Conservation (phyloP, 2,329 filamentous ascomycete genomes). For the Monosporascus sp. region DNA sequence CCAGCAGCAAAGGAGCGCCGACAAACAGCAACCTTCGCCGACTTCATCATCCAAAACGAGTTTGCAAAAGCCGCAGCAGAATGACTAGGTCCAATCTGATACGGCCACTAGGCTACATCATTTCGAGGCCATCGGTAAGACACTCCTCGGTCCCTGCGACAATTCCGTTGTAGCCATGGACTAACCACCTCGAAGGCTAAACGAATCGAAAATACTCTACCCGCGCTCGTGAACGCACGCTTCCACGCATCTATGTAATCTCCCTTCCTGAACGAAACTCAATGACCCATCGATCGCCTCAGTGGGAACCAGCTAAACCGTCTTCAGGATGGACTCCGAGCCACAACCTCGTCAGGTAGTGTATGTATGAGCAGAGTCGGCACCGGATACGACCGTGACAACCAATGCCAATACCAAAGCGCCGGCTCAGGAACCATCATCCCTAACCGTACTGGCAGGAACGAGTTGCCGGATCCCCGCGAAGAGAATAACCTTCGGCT, state of each 20-base stretch:
- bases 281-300: neutral
- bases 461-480: conserved; percentile 19
- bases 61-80: conserved; percentile 14
- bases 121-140: conserved; percentile 25
- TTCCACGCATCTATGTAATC: conserved; percentile 23
- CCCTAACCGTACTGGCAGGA: conserved; percentile 16
- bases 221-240: conserved; percentile 15
- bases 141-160: neutral
- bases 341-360: conserved; percentile 11
- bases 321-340: neutral
- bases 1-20: neutral
- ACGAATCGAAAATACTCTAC: conserved; percentile 20
- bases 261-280: neutral
- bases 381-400: neutral
- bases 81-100: conserved; percentile 25
- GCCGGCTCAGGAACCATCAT: neutral
- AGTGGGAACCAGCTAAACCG: conserved; percentile 7
- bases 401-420: neutral
- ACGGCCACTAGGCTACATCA: conserved; percentile 24
- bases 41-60: conserved; percentile 1
- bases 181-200: conserved; percentile 20
- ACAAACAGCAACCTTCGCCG: conserved; percentile 3
- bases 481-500: conserved; percentile 43
- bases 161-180: no score
- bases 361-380: conserved; percentile 10